Base-by-base conservation (phyloP, 2,329 filamentous ascomycete species). In the Coniochaeta pulveracea region DNA sequence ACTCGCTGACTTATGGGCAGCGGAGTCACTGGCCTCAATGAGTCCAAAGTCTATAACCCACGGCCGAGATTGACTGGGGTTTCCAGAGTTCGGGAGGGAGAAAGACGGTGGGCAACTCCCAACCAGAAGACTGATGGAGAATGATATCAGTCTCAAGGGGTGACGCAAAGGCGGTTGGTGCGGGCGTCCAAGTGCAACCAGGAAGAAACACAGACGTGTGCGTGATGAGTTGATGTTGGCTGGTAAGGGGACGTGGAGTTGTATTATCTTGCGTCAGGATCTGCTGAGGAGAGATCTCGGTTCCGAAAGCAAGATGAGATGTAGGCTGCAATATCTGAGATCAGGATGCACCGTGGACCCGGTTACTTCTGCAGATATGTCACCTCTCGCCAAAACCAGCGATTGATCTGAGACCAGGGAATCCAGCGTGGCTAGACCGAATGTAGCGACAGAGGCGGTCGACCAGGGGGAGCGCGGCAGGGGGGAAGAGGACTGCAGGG, bases 321-420 rank as follows among this genome's bases (percentile, higher is more conserved):
- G 18, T 31, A n/a, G 18, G 28, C 6, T n/a, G n/a, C n/a, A n/a
- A n/a, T n/a, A n/a, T n/a, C n/a, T n/a, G n/a, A n/a, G n/a, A n/a
- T 21, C n/a, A n/a, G 28, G 17, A 11, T 22, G 15, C 28, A n/a
- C 27, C 28, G 28, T 25, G 30, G 10, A 33, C 30, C 30, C 19
- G 30, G 30, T 25, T 24, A 33, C 30, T 17, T 17, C 21, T 24
- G 18, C 10, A 33, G 30, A 33, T 25, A 33, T 23, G 19, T 33
- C 21, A 33, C 10, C 14, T 33, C 2, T 33, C 28, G 22, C 11
- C n/a, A n/a, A n/a, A n/a, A n/a, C n/a, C n/a, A n/a, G n/a, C n/a
- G n/a, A n/a, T 4, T 24, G 30, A 33, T 18, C 19, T 25, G 30
- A 17, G 19, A n/a, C 10, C 30, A 16, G 30, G 19, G 19, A 11